Evolutionary conservation across 495 filamentous ascomycete species (phyloP), one percentile per base, ranked within the genome.

Genomic region (Xylaria castorea): DNA sequence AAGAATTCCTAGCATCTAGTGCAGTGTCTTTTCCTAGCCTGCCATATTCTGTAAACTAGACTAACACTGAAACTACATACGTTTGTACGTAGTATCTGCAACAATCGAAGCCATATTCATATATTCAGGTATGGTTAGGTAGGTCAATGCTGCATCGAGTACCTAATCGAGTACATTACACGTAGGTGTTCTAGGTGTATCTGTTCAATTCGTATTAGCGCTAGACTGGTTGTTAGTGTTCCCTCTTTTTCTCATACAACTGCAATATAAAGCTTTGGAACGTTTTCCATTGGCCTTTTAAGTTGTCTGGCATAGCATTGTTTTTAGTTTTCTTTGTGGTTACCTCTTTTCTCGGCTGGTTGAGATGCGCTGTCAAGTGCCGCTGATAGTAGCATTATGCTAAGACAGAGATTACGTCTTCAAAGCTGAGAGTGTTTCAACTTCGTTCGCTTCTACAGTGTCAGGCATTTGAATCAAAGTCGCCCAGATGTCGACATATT

Each of bases 381-480:
- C 55, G 22, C 30, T 18, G 16, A 32, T 22, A 8, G 16, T 36
- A 60, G 55, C 20, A 50, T 20, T 50, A 42, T 36, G 11, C 18
- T 38, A 36, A 38, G 57, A 12, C 5, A 57, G 6, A 18, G 53
- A 57, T 57, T 57, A 57, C 53, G 53, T 57, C 53, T 57, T 57
- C 14, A 32, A 32, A 57, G 53, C 27, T 38, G 6, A 36, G 18
- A 36, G 53, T 38, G 58, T 61, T 61, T 61, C 58, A 61, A 61
- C 34, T 34, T 60, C 32, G 20, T 60, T 61, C 8, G 32, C 32
- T 61, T 61, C 58, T 16, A 38, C 32, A 38, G 32, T 61, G 57
- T 20, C 16, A 36, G 30, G 32, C 57, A 36, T 60, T 55, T 58
- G 57, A 2, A 36, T 60, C 5, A 36, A 60, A 60, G 30, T 60